phyloP scores from a whole-genome alignment of 345 rosid species.

The Euphorbia pulcherrima region DNA sequence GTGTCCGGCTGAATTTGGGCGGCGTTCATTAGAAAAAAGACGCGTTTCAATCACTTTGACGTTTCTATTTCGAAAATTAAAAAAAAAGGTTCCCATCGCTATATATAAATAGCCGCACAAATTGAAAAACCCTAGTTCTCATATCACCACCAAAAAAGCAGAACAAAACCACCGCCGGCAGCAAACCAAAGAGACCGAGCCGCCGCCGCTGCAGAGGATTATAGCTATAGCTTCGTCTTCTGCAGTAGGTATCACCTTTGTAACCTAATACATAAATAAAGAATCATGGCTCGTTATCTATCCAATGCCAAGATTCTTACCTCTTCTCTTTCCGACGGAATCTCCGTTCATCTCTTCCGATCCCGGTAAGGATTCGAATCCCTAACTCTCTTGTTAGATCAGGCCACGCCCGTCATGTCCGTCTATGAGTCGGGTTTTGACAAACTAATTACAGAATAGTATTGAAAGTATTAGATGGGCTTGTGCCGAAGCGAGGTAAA shows the following conservation, averaged over 20 bases:
- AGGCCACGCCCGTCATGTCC: no score
- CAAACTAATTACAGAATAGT: no score
- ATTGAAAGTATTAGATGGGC: no score
- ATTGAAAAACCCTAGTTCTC: not conserved
- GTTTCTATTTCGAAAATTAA: no score
- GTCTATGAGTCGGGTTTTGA: no score
- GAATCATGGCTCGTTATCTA: conserved; percentile 39
- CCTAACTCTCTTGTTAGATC: not conserved
- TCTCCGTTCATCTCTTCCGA: conserved; percentile 19
- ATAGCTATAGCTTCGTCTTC: conserved; percentile 7
- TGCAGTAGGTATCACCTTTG: not conserved
- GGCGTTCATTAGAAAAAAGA: no score
- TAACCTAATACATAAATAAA: not conserved
- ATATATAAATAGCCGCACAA: not conserved
- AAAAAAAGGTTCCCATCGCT: not conserved
- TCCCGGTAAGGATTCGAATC: conserved; percentile 25
- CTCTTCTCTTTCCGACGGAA: conserved; percentile 11
- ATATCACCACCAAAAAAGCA: not conserved
- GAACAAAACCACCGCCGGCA: not conserved
- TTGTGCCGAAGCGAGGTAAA: no score
- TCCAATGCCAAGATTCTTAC: conserved; percentile 27
- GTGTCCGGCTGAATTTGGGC: no score
- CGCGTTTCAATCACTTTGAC: no score
- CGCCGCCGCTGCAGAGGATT: conserved; percentile 2
- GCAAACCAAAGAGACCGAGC: not conserved